Conservation (phyloP, 108 stramenopile genomes). For the Discostella stelligeroides region DNA sequence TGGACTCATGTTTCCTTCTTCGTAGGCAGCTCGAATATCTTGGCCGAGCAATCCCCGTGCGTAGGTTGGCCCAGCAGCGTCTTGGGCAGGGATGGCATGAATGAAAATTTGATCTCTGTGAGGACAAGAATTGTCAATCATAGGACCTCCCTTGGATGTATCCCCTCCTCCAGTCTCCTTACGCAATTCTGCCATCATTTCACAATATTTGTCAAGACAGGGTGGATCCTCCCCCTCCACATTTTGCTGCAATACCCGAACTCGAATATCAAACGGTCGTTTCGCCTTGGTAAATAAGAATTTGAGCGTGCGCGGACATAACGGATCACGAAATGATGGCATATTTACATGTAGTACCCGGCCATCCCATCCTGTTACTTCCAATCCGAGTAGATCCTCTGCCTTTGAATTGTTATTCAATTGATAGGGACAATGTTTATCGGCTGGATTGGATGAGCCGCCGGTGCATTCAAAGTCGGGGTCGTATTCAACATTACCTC, state of each 20-base stretch:
- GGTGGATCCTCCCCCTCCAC: constrained; percentile 44
- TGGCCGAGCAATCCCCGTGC: constrained; percentile 49
- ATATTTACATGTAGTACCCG: constrained; percentile 48
- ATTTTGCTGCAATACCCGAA: constrained; percentile 74
- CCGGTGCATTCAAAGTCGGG: constrained; percentile 55
- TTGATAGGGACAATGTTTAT: constrained; percentile 25
- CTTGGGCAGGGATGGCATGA: constrained; percentile 39
- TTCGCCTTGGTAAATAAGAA: constrained; percentile 62
- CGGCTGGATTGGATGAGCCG: constrained; percentile 35
- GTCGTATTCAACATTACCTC: constrained; percentile 47
- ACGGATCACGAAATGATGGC: constrained; percentile 60
- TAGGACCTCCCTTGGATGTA: constrained; percentile 44
- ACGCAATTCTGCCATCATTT: constrained; percentile 52
- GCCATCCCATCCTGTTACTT: constrained; percentile 30
- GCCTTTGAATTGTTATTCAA: neutral
- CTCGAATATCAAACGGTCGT: constrained; percentile 58
- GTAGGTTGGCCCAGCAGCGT: constrained; percentile 56
- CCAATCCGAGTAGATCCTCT: neutral
- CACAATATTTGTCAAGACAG: constrained; percentile 56
- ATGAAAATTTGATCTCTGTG: constrained; percentile 49
- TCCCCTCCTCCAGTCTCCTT: constrained; percentile 37
- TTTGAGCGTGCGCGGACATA: constrained; percentile 75
- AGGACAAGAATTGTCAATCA: constrained; percentile 40
- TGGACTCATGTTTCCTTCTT: constrained; percentile 49
- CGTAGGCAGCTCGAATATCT: constrained; percentile 36